Percentiles rank a stretch among this genome's conserved stretches.
phyloP scores from a whole-genome alignment of 768 basidiomycete genomes.

The Boletus coccyginus region DNA sequence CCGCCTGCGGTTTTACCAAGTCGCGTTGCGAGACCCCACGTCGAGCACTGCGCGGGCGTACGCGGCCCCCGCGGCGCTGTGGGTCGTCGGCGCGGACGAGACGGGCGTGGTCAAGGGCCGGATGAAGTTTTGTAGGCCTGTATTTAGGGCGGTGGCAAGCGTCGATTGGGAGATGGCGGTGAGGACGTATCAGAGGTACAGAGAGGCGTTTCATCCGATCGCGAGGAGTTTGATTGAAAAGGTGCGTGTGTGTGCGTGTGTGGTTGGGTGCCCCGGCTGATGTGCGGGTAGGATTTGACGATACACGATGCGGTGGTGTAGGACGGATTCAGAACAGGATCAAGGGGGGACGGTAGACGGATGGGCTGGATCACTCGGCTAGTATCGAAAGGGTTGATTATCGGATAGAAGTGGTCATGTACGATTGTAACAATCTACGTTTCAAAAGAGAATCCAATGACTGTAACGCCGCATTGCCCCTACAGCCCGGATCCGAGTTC shows the following conservation, averaged over 20 bases:
- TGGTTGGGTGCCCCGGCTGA: neutral
- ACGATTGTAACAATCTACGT: too few relatives aligned
- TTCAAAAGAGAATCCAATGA: too few relatives aligned
- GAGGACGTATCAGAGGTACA: constrained; percentile 44
- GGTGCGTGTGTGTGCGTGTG: constrained; percentile 35
- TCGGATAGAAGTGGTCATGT: too few relatives aligned
- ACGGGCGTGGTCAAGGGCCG: constrained; percentile 67
- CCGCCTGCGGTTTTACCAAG: constrained; percentile 71
- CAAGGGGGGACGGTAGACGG: too few relatives aligned
- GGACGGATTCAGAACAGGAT: too few relatives aligned
- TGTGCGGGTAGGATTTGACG: constrained; percentile 11
- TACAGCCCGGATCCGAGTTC: too few relatives aligned
- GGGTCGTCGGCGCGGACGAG: constrained; percentile 62
- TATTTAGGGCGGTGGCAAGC: constrained; percentile 52
- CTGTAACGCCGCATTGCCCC: too few relatives aligned
- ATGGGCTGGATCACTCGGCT: too few relatives aligned
- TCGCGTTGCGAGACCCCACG: constrained; percentile 54
- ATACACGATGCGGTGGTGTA: neutral
- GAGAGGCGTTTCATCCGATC: constrained; percentile 70
- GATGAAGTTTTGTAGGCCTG: constrained; percentile 82
- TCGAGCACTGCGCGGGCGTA: constrained; percentile 50
- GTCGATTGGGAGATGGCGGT: constrained; percentile 55
- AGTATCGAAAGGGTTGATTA: neutral
- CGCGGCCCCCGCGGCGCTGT: constrained; percentile 53
- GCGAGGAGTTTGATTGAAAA: constrained; percentile 74